phyloP scores from a whole-genome alignment of 192 early-diverging fungal species.

The Spizellomyces punctatus region DNA sequence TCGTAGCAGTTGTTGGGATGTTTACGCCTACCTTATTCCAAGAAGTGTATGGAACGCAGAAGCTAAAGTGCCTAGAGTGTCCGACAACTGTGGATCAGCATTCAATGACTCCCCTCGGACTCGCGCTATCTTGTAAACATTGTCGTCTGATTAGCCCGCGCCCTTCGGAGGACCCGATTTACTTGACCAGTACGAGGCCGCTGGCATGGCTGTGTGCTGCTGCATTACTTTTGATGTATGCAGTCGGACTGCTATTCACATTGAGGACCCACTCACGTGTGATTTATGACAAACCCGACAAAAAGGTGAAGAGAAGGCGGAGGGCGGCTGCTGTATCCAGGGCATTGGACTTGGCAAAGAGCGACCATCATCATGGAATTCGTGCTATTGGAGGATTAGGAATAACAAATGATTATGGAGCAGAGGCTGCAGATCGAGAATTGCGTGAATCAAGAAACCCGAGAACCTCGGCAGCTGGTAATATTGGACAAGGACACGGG shows the following conservation, averaged over 20 bases:
- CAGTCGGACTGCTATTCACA: conserved; percentile 90
- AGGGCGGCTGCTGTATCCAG: not conserved
- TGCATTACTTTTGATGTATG: conserved; percentile 77
- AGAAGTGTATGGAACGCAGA: conserved; percentile 80
- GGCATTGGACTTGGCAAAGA: conserved; percentile 20
- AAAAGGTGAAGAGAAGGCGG: conserved; percentile 24
- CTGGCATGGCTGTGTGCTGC: conserved; percentile 87
- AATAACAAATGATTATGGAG: not conserved
- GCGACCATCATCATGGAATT: not conserved
- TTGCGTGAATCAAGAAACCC: not conserved
- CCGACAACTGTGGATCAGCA: conserved; percentile 1
- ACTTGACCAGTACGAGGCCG: conserved; percentile 72
- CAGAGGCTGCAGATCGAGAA: not conserved
- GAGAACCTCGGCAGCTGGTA: not conserved
- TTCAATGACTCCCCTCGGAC: not conserved
- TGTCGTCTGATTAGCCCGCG: conserved; percentile 68
- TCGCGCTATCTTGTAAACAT: conserved; percentile 44
- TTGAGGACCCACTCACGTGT: conserved; percentile 86
- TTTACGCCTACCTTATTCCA: conserved; percentile 96
- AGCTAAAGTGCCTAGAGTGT: conserved; percentile 60
- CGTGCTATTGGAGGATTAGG: not conserved
- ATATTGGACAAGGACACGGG: not conserved
- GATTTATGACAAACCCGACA: conserved; percentile 66
- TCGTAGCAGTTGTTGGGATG: conserved; percentile 89
- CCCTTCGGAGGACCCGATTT: conserved; percentile 80